Evolutionary conservation across 2,329 filamentous ascomycete genomes (phyloP).

Genomic region (Paracoccidioides brasiliensis): DNA sequence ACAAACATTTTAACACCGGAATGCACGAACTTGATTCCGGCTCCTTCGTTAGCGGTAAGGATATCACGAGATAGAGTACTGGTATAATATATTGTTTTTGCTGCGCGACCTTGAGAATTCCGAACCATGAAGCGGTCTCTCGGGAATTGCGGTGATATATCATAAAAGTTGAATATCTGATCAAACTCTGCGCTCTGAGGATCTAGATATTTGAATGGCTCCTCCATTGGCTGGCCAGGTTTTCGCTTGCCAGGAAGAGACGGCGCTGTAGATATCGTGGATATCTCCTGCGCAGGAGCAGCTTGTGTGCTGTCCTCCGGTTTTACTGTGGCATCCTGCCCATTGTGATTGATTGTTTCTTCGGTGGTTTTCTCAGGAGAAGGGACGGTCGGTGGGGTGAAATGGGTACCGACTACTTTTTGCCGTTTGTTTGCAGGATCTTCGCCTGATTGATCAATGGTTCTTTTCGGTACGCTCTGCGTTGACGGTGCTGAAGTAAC

Average conservation of each 20-base stretch:
- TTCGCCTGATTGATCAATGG: slow-evolving; percentile 18
- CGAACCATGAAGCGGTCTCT: slow-evolving; percentile 89
- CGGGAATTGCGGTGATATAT: slow-evolving; percentile 71
- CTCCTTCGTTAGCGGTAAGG: slow-evolving; percentile 72
- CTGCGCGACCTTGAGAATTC: slow-evolving; percentile 74
- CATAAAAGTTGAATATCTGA: slow-evolving; percentile 72
- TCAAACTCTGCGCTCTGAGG: slow-evolving; percentile 62
- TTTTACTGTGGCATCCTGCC: slow-evolving; percentile 10
- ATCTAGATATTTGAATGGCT: slow-evolving; percentile 85
- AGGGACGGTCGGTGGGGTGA: slow-evolving; percentile 10
- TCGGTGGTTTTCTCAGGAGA: neutral
- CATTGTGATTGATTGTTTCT: slow-evolving; percentile 5
- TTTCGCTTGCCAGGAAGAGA: slow-evolving; percentile 24
- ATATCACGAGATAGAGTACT: slow-evolving; percentile 74
- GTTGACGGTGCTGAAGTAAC: slow-evolving; percentile 16
- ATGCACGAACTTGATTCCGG: slow-evolving; percentile 89
- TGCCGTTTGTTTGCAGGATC: slow-evolving; percentile 25
- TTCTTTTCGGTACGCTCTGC: slow-evolving; percentile 21
- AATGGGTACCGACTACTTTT: slow-evolving; percentile 28
- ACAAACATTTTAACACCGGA: slow-evolving; percentile 98
- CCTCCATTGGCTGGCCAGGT: slow-evolving; percentile 50
- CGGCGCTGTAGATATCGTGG: slow-evolving; percentile 5
- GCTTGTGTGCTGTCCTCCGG: slow-evolving; percentile 16
- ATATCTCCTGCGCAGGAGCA: slow-evolving; percentile 3
- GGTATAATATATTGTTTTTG: slow-evolving; percentile 95